Evolutionary conservation across 352 stramenopile genomes (phyloP).

Genomic region (Phytopythium boreale): DNA sequence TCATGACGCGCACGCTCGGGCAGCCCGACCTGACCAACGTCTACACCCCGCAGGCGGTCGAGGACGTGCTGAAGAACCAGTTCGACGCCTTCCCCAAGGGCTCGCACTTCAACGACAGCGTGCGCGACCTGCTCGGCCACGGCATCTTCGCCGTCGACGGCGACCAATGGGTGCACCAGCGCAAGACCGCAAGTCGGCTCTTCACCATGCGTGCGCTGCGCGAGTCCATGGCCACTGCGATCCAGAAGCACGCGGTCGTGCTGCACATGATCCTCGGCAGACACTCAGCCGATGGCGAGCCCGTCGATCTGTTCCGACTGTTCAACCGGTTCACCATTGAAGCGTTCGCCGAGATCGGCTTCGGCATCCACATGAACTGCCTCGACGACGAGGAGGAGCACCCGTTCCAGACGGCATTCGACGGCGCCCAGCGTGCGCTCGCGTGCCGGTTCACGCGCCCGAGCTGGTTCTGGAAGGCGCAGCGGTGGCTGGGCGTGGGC

Average conservation of each 20-base stretch:
- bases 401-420: slow-evolving; percentile 53
- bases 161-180: slow-evolving; percentile 54
- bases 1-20: slow-evolving; percentile 33
- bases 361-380: slow-evolving; percentile 45
- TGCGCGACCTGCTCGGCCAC: slow-evolving; percentile 50
- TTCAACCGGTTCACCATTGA: slow-evolving; percentile 63
- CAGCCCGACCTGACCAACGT: slow-evolving; percentile 41
- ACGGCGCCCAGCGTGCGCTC: slow-evolving; percentile 32
- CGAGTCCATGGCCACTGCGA: slow-evolving; percentile 28
- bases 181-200: slow-evolving; percentile 82
- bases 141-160: slow-evolving; percentile 72
- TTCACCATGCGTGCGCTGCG: slow-evolving; percentile 51
- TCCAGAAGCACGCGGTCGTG: slow-evolving; percentile 24
- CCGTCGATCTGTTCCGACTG: slow-evolving; percentile 36
- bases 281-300: background rate
- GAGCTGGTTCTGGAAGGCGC: slow-evolving; percentile 41
- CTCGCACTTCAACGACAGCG: slow-evolving; percentile 19
- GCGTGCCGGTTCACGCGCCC: slow-evolving; percentile 34
- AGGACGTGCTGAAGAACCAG: slow-evolving; percentile 51
- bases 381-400: slow-evolving; percentile 32
- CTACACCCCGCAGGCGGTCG: slow-evolving; percentile 40
- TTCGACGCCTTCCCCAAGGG: slow-evolving; percentile 77
- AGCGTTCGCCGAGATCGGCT: slow-evolving; percentile 66
- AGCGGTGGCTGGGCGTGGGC: slow-evolving; percentile 31
- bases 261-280: slow-evolving; percentile 25